These are phyloP conservation scores for Vitellaria paradoxa DNA, from an alignment of 179 eudicot species.

Conservation along the genomic window DNA sequence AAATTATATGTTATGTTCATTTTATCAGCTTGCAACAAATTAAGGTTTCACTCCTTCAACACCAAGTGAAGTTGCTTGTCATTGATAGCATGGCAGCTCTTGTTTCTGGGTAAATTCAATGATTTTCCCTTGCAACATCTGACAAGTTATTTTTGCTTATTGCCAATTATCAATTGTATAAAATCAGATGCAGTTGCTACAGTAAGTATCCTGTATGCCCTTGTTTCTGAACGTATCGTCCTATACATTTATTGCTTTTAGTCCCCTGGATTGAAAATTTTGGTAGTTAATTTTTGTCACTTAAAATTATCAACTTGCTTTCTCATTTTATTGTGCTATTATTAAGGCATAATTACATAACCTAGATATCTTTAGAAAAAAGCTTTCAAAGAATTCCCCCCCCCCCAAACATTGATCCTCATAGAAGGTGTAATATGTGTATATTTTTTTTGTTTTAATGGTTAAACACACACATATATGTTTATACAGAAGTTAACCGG, in stretches of 20 bases:
- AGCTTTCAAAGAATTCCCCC: too few relatives aligned
- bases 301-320: too few relatives aligned
- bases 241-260: background rate
- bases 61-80: slow-evolving; percentile 71
- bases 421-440: too few relatives aligned
- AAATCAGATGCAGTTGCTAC: background rate
- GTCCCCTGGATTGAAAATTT: background rate
- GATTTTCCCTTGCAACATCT: background rate
- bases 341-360: too few relatives aligned
- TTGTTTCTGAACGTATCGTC: background rate
- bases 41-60: slow-evolving; percentile 63
- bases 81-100: slow-evolving; percentile 92
- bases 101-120: slow-evolving; percentile 53
- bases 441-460: too few relatives aligned
- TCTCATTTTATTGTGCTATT: too few relatives aligned
- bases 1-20: slow-evolving; percentile 2
- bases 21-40: slow-evolving; percentile 77
- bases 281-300: background rate
- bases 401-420: too few relatives aligned
- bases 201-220: background rate
- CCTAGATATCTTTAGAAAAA: too few relatives aligned
- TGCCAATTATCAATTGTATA: background rate
- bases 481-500: too few relatives aligned
- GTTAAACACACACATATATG: too few relatives aligned
- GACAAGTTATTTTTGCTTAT: background rate